phyloP scores from a whole-genome alignment of 306 rosid genomes.

The Corylus avellana region DNA sequence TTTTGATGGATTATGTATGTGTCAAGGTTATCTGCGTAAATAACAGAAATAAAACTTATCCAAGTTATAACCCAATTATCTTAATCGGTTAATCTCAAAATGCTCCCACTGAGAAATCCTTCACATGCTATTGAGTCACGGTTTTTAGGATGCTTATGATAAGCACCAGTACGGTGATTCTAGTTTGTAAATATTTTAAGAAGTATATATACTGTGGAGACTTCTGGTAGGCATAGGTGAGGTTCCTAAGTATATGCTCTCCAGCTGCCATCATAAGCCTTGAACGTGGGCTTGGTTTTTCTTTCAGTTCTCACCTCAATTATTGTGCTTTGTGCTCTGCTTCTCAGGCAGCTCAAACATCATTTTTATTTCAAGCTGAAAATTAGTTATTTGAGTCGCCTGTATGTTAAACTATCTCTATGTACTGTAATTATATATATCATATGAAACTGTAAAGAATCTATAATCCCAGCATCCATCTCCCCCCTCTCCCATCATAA shows the following conservation, averaged over 20 bases:
- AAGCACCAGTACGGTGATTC: neutral
- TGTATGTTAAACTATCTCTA: neutral
- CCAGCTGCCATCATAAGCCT: constrained; percentile 11
- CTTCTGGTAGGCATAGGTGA: neutral
- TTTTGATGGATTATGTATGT: neutral
- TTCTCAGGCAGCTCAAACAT: constrained; percentile 4
- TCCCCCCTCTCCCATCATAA: neutral
- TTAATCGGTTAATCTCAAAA: neutral
- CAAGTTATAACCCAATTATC: neutral
- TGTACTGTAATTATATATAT: neutral
- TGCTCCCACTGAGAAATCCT: neutral
- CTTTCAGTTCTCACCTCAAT: neutral
- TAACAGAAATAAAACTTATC: neutral
- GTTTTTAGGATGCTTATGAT: neutral
- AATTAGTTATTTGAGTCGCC: neutral
- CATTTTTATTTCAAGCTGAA: neutral
- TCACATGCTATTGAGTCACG: neutral
- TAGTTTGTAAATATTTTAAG: neutral
- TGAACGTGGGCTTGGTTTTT: constrained; percentile 3
- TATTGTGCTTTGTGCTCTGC: neutral
- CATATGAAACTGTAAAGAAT: neutral
- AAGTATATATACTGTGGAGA: neutral
- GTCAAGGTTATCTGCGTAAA: neutral
- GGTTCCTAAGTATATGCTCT: neutral
- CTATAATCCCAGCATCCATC: neutral